These are phyloP conservation scores for Yamadazyma dendronema DNA, from an alignment of 1,139 yeast species.

Conservation along the genomic window DNA sequence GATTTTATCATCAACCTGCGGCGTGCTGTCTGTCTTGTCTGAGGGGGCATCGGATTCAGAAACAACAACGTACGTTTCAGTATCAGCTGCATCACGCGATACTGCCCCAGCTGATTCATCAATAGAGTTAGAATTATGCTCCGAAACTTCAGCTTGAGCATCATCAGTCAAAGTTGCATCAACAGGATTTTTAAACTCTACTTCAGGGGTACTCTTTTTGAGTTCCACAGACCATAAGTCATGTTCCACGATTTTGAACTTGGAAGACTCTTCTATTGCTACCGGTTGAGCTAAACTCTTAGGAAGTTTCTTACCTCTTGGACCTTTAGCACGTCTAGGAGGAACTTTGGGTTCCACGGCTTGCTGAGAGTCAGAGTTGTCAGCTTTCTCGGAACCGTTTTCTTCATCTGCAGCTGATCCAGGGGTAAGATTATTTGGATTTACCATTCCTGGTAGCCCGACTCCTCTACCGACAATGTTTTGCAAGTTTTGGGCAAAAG, in stretches of 20 bases:
- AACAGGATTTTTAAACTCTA: no score
- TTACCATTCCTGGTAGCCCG: constrained; percentile 66
- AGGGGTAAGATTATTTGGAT: constrained; percentile 12
- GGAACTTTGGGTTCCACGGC: constrained; percentile 18
- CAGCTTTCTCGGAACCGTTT: neutral
- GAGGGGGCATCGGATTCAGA: no score
- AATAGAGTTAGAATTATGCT: neutral
- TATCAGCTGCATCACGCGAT: no score
- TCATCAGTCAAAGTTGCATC: neutral
- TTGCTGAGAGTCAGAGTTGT: constrained; percentile 26
- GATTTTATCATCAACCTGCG: no score
- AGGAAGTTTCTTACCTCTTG: constrained; percentile 76
- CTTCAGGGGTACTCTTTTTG: no score
- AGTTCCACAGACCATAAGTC: constrained; percentile 36
- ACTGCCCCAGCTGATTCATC: no score
- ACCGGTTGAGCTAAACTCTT: constrained; percentile 51
- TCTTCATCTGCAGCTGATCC: constrained; percentile 2
- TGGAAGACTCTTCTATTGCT: constrained; percentile 27
- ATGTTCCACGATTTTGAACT: constrained; percentile 31
- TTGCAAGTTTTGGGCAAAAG: constrained; percentile 54
- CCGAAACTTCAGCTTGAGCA: neutral
- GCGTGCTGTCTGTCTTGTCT: no score
- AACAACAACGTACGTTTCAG: no score
- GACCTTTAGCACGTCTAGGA: constrained; percentile 63
- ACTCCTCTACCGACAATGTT: constrained; percentile 55